Evolutionary conservation across 1,284 basidiomycete species (phyloP).

Genomic region (Anthracocystis walkeri): DNA sequence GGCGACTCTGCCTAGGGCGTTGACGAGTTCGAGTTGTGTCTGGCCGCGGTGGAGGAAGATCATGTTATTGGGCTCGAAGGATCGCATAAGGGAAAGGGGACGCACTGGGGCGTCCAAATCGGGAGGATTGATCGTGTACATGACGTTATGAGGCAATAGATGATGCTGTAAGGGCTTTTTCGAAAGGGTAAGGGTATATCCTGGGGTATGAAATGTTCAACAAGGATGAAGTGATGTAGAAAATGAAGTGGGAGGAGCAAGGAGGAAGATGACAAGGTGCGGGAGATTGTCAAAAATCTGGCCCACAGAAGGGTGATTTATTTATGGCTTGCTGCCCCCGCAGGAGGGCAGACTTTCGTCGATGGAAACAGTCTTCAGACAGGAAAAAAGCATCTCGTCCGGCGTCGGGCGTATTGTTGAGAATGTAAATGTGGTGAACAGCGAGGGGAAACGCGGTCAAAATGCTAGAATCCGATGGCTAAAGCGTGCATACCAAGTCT

Average conservation of each 20-base stretch:
- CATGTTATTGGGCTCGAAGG: conserved; percentile 15
- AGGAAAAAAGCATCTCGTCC: too few relatives aligned
- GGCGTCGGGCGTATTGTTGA: too few relatives aligned
- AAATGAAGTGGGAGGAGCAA: too few relatives aligned
- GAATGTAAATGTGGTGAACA: too few relatives aligned
- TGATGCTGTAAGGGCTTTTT: neutral
- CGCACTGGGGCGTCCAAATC: conserved; percentile 3
- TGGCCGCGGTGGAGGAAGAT: conserved; percentile 24
- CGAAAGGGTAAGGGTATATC: neutral
- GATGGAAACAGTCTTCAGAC: too few relatives aligned
- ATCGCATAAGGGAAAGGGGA: neutral
- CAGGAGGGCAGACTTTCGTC: too few relatives aligned
- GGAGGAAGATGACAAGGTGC: neutral
- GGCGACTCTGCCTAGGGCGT: conserved; percentile 12
- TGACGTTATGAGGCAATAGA: neutral
- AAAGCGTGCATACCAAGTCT: neutral
- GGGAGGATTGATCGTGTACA: neutral
- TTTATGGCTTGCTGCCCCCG: too few relatives aligned
- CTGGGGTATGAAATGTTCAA: neutral
- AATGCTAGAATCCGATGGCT: neutral
- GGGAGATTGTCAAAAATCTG: too few relatives aligned
- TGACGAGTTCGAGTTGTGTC: conserved; percentile 12
- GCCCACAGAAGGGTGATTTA: too few relatives aligned
- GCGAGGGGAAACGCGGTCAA: too few relatives aligned
- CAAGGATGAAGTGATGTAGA: neutral